Evolutionary conservation across 1,284 basidiomycete species (phyloP).

Genomic region (Takashimella koratensis): DNA sequence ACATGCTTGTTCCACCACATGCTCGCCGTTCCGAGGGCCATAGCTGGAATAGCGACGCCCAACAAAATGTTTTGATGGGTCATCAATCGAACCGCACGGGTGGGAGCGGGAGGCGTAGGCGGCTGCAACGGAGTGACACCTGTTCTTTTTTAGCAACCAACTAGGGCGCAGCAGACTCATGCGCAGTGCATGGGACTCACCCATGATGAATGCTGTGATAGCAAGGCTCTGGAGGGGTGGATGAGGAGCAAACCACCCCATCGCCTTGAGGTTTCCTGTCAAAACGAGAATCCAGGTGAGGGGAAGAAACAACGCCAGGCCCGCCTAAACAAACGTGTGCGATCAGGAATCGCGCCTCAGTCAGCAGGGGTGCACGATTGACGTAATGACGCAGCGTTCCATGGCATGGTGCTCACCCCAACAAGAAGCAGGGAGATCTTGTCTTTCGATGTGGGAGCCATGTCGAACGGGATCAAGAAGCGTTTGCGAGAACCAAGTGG

Average conservation of each 20-base stretch:
- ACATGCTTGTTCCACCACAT: slow-evolving; percentile 48
- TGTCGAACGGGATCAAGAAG: not conserved
- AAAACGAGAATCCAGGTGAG: slow-evolving; percentile 36
- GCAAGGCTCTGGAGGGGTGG: slow-evolving; percentile 41
- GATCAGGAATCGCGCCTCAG: not conserved
- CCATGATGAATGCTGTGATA: slow-evolving; percentile 36
- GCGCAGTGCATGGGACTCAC: slow-evolving; percentile 10
- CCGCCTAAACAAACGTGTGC: slow-evolving; percentile 13
- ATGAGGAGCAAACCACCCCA: slow-evolving; percentile 44
- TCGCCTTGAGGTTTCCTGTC: slow-evolving; percentile 13
- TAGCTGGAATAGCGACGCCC: slow-evolving; percentile 31
- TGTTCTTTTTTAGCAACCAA: slow-evolving; percentile 3
- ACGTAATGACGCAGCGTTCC: not conserved
- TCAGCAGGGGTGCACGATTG: not conserved
- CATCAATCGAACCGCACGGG: slow-evolving; percentile 28
- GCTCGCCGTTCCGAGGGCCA: slow-evolving; percentile 34
- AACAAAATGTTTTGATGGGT: slow-evolving; percentile 38
- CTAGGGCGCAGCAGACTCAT: too few relatives aligned
- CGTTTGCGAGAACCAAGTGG: too few relatives aligned
- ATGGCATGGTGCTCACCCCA: slow-evolving; percentile 2
- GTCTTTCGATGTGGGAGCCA: not conserved
- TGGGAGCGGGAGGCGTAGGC: slow-evolving; percentile 23
- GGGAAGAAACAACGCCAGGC: slow-evolving; percentile 34
- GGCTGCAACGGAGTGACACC: slow-evolving; percentile 42
- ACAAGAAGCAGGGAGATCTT: not conserved